Conservation (phyloP, 1,284 basidiomycete species). For the Retiboletus flavoniger region DNA sequence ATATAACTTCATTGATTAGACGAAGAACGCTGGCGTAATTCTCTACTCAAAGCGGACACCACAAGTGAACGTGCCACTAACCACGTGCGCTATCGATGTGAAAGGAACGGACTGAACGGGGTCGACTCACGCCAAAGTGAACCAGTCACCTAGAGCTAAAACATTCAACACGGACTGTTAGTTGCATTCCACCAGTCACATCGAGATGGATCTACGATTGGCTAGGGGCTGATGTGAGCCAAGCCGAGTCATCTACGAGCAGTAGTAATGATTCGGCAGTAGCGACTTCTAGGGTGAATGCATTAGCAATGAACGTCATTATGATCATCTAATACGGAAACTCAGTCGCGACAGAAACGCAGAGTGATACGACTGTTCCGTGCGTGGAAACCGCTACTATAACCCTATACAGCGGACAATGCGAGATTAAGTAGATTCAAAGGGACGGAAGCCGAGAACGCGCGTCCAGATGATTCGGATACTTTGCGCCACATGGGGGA, state of each 20-base stretch:
- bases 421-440: conserved; percentile 23
- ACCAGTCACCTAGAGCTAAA: neutral
- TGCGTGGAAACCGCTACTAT: conserved; percentile 15
- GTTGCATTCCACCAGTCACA: conserved; percentile 4
- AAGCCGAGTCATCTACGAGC: conserved; percentile 11
- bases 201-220: conserved; percentile 10
- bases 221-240: neutral
- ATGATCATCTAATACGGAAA: conserved; percentile 3
- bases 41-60: neutral
- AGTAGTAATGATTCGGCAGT: neutral
- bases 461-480: conserved; percentile 1
- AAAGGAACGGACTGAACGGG: neutral
- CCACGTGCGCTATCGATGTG: conserved; percentile 7
- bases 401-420: conserved; percentile 27
- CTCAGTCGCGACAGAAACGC: conserved; percentile 19
- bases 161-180: neutral
- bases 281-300: conserved; percentile 1
- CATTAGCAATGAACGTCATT: conserved; percentile 7
- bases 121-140: conserved; percentile 1
- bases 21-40: neutral
- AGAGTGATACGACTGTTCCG: conserved; percentile 8
- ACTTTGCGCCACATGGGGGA: conserved; percentile 6
- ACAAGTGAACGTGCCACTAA: neutral
- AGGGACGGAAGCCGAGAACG: conserved; percentile 4
- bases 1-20: conserved; percentile 11